Evolutionary conservation across 2,329 filamentous ascomycete species (phyloP).

Genomic region (Stagonosporopsis cucurbitacearum): DNA sequence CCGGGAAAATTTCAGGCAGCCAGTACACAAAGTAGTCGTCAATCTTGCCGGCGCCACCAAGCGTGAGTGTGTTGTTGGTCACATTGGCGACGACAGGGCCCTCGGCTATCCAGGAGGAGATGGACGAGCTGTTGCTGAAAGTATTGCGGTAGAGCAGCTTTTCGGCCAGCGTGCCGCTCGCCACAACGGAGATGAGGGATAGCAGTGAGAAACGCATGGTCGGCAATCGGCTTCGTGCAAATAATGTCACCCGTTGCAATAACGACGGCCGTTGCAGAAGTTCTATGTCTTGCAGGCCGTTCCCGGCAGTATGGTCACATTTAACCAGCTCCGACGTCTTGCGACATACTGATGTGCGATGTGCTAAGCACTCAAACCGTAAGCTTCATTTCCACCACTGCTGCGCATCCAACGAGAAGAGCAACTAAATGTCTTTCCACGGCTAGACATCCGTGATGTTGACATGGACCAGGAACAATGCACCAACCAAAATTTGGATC

Average conservation of each 20-base stretch:
- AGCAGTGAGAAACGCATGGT: slow-evolving; percentile 15
- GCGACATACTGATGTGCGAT: slow-evolving; percentile 9
- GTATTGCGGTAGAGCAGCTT: slow-evolving; percentile 46
- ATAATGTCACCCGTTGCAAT: not conserved
- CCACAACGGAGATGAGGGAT: slow-evolving; percentile 3
- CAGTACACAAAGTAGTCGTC: slow-evolving; percentile 45
- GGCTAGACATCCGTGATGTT: slow-evolving; percentile 9
- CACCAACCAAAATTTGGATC: slow-evolving; percentile 1
- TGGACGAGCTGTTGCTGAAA: slow-evolving; percentile 32
- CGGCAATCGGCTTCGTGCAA: not conserved
- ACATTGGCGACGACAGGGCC: slow-evolving; percentile 35
- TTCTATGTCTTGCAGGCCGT: not conserved
- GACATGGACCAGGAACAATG: slow-evolving; percentile 15
- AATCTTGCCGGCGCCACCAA: slow-evolving; percentile 32
- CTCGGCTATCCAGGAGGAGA: slow-evolving; percentile 44
- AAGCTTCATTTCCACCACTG: not conserved
- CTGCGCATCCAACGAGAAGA: not conserved
- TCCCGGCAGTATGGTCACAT: not conserved
- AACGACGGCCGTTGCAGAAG: not conserved
- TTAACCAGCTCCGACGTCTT: not conserved
- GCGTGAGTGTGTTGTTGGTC: slow-evolving; percentile 36
- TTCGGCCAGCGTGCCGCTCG: slow-evolving; percentile 32
- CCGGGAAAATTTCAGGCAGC: slow-evolving; percentile 43
- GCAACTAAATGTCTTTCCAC: not conserved
- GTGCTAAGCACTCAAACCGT: not conserved